phyloP scores from a whole-genome alignment of 441 rosid species.

The Pelargonium myrrhifolium region DNA sequence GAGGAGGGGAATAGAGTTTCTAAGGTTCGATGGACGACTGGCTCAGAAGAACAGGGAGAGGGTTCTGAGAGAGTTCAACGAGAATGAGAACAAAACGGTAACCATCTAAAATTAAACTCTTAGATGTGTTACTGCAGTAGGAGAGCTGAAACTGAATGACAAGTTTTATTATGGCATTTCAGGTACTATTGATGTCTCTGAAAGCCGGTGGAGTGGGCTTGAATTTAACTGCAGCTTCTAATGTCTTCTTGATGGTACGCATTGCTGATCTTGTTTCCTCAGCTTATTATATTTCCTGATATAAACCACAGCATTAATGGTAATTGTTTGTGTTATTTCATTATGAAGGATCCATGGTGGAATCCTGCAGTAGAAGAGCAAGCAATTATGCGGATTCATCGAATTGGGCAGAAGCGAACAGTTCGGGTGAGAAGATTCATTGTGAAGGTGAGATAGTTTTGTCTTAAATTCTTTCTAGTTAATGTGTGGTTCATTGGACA shows the following conservation, averaged over 20 bases:
- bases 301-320: too few species aligned
- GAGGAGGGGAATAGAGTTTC: constrained; percentile 38
- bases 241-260: constrained; percentile 52
- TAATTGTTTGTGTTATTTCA: too few species aligned
- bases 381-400: constrained; percentile 63
- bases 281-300: too few species aligned
- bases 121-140: too few species aligned
- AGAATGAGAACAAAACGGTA: constrained; percentile 49
- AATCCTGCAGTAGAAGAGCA: constrained; percentile 77
- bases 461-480: neutral
- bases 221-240: constrained; percentile 63
- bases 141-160: neutral
- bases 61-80: constrained; percentile 56
- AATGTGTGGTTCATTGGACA: neutral
- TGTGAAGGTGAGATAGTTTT: constrained; percentile 37
- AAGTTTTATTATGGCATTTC: constrained; percentile 1
- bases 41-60: constrained; percentile 53
- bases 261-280: neutral
- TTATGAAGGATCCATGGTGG: constrained; percentile 68
- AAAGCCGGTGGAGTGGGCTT: constrained; percentile 75
- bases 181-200: constrained; percentile 60
- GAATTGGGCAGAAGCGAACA: constrained; percentile 52
- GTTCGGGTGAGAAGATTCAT: constrained; percentile 54
- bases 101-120: neutral
- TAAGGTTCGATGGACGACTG: constrained; percentile 51